Conservation (phyloP, 257 asterid genomes). For the Hygrophila difformis region DNA sequence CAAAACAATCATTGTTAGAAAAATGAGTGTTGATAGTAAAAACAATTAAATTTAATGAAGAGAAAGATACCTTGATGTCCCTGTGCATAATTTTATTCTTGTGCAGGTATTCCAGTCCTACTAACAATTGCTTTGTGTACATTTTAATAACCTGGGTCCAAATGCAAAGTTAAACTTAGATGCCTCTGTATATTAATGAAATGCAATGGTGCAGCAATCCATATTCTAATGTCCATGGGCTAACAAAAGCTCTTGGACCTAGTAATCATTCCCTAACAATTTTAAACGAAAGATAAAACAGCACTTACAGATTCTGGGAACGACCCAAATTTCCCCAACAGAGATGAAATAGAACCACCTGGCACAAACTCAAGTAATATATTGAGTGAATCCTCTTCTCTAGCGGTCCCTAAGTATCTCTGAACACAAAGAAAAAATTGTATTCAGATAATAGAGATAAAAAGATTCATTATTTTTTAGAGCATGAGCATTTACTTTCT, state of each 20-base stretch:
- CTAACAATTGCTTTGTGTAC: conserved; percentile 86
- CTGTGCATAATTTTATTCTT: conserved; percentile 94
- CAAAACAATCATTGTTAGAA: not conserved
- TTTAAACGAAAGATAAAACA: conserved; percentile 3
- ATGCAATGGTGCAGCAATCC: no score
- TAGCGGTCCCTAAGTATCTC: conserved; percentile 97
- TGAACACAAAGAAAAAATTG: conserved; percentile 26
- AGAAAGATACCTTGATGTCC: conserved; percentile 76
- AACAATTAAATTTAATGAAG: not conserved
- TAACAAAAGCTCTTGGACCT: no score
- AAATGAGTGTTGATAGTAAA: not conserved
- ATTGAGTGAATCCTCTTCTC: conserved; percentile 82
- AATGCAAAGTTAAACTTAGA: conserved; percentile 13
- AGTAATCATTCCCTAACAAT: no score
- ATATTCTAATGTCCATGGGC: no score
- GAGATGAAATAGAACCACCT: conserved; percentile 97
- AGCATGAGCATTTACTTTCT: conserved; percentile 21
- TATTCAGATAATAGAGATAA: conserved; percentile 14
- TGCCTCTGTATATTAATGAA: no score
- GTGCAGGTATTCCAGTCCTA: conserved; percentile 95
- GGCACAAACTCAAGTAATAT: conserved; percentile 95
- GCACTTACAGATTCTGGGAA: conserved; percentile 92
- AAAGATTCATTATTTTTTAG: not conserved
- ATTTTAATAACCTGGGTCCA: conserved; percentile 78
- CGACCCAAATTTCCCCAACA: conserved; percentile 92